Evolutionary conservation across 2,329 filamentous ascomycete genomes (phyloP).

Genomic region (Penicillium sp.): DNA sequence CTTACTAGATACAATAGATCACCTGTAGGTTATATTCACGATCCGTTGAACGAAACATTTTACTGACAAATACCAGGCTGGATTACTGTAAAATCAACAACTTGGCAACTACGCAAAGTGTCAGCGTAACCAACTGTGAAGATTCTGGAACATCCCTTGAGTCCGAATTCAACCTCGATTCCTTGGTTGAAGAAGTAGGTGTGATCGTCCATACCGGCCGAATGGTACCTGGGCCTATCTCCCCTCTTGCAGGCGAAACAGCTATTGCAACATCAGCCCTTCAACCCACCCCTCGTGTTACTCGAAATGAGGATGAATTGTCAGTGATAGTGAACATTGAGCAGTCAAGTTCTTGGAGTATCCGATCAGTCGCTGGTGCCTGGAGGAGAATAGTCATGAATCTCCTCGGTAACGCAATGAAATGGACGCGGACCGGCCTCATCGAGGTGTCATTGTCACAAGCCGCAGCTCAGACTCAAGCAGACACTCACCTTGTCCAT

Average conservation of each 20-base stretch:
- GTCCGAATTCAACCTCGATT: slow-evolving; percentile 34
- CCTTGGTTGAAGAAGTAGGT: slow-evolving; percentile 33
- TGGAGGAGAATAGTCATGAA: slow-evolving; percentile 42
- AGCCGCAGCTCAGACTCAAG: slow-evolving; percentile 8
- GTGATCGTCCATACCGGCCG: slow-evolving; percentile 32
- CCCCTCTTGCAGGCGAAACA: slow-evolving; percentile 14
- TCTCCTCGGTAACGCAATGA: slow-evolving; percentile 39
- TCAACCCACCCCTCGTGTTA: slow-evolving; percentile 2
- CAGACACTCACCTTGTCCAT: slow-evolving; percentile 22
- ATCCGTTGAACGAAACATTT: fast-evolving
- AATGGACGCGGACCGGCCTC: slow-evolving; percentile 37
- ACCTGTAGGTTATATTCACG: slow-evolving; percentile 25
- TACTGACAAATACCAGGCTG: slow-evolving; percentile 23
- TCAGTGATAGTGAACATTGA: slow-evolving; percentile 34
- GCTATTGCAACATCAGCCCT: not conserved
- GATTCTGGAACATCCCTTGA: slow-evolving; percentile 25
- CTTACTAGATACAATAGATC: slow-evolving; percentile 50
- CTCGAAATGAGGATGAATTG: slow-evolving; percentile 10
- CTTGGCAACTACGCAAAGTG: slow-evolving; percentile 3
- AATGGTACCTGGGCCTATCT: slow-evolving; percentile 11
- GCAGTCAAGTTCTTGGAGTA: slow-evolving; percentile 31
- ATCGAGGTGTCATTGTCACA: slow-evolving; percentile 33
- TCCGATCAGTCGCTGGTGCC: slow-evolving; percentile 31
- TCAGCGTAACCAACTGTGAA: slow-evolving; percentile 8
- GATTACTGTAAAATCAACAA: slow-evolving; percentile 42